Conservation (phyloP, 2,329 filamentous ascomycete species). For the Pseudogymnoascus sp. region DNA sequence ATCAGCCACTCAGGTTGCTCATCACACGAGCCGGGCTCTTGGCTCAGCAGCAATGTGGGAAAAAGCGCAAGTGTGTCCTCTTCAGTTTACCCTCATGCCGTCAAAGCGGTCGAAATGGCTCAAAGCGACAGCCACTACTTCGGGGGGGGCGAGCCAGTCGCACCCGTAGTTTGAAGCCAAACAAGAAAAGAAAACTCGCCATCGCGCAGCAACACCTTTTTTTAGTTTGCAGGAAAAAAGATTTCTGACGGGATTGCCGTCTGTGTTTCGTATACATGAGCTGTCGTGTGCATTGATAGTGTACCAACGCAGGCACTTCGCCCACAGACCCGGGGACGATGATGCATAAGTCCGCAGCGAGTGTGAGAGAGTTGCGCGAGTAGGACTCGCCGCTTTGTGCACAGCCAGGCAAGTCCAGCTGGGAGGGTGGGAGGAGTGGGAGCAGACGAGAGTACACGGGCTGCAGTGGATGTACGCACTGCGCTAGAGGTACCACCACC, state of each 20-base stretch:
- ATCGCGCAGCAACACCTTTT: neutral
- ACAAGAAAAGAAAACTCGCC: neutral
- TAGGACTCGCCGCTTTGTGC: conserved; percentile 4
- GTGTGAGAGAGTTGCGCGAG: neutral
- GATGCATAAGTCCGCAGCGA: neutral
- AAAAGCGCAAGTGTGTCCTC: neutral
- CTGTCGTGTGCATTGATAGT: conserved; percentile 5
- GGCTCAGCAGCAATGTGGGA: neutral
- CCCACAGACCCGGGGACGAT: conserved; percentile 5
- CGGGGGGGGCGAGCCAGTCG: neutral
- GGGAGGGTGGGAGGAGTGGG: neutral
- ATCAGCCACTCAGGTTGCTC: neutral
- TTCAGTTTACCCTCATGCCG: neutral
- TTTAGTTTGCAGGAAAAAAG: neutral
- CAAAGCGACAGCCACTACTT: conserved; percentile 2
- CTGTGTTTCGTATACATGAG: conserved; percentile 7
- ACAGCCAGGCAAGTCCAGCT: neutral
- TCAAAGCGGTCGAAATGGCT: neutral
- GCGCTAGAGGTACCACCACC: neutral
- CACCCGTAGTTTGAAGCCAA: neutral
- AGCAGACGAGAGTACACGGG: neutral
- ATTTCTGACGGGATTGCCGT: neutral
- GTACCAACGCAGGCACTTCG: neutral
- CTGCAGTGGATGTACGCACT: conserved; percentile 3
- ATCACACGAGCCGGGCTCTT: neutral